Evolutionary conservation across 2,329 filamentous ascomycete species (phyloP), one percentile per base, ranked within the genome.

Genomic region (Scleromitrula shiraiana): DNA sequence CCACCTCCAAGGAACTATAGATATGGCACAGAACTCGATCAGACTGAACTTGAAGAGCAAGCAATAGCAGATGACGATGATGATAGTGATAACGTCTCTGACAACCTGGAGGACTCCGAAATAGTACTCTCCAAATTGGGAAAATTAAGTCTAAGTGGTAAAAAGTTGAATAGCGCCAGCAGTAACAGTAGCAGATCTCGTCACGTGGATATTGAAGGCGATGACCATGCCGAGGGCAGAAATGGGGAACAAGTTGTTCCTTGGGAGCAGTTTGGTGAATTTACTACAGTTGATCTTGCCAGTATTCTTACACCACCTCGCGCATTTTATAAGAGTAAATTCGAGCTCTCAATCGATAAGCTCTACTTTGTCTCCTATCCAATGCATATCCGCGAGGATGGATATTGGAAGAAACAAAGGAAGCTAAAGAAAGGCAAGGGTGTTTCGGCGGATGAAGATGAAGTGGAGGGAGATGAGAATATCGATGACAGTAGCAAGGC

Each of bases 301-400:
- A 88, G 84, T 55, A 76, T 95, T 41, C 65, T 95, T 46, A 88
- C 85, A 1, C 88, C 89, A 0, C 79, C 80, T 7, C 74, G 80
- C 10, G 77, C 83, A 7, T 88, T 86, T 64, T 84, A 93, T 68
- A 94, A 91, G 69, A 80, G 76, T 57, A 78, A 82, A 20, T 95
- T 95, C 60, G 86, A 95, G 63, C 73, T 95, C 50, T 85, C 82
- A 0, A 72, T 95, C 7, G 87, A 94, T 59, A 83, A 88, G 38
- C 70, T 91, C 33, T 80, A 83, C 49, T 93, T 88, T 61, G 73
- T 94, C 15, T 88, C 88, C 0, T 88, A 88, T 65, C 89, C 89
- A 4, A 79, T 94, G 33, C 88, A 90, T 65, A 84, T 88, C 32
- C 81, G 82, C 1, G 81, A 87, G 58, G 85, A 87, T 64, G 87